These are phyloP conservation scores for Citrus mangshanensis DNA, from an alignment of 345 rosid species.

Conservation along the genomic window DNA sequence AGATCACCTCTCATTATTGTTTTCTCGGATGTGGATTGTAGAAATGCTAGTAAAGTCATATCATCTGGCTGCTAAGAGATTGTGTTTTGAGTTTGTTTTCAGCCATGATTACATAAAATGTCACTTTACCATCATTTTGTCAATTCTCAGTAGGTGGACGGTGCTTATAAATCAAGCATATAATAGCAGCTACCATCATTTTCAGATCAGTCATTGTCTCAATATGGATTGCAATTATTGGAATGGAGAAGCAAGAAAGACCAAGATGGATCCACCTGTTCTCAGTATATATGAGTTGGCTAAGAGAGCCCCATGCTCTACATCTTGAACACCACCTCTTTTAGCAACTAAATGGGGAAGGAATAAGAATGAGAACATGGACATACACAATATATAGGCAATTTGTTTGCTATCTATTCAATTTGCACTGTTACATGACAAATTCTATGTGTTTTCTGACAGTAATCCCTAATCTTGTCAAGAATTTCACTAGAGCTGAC, in stretches of 20 bases:
- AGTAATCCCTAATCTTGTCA: slow-evolving; percentile 45
- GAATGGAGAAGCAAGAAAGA: not conserved
- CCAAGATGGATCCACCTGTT: not conserved
- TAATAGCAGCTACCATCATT: too few species aligned
- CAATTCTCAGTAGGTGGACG: not conserved
- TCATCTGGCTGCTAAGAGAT: not conserved
- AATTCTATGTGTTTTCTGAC: slow-evolving; percentile 49
- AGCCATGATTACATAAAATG: not conserved
- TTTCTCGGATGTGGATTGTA: not conserved
- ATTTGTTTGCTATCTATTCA: slow-evolving; percentile 32
- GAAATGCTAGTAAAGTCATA: not conserved
- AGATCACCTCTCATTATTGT: not conserved
- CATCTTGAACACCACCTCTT: not conserved
- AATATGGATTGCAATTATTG: not conserved
- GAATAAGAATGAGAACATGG: not conserved
- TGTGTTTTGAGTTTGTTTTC: not conserved
- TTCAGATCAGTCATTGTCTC: not conserved
- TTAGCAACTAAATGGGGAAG: not conserved
- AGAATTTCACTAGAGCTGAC: slow-evolving; percentile 46
- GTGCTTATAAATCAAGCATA: not conserved
- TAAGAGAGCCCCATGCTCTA: not conserved
- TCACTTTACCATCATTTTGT: not conserved
- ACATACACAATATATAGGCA: not conserved
- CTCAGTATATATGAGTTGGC: too few species aligned
- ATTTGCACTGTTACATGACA: slow-evolving; percentile 71